A percentile compares a stretch with the other conserved stretches of the same genome.
phyloP scores from a whole-genome alignment of 129 eudicot species.

The Flaveria sonorensis region DNA sequence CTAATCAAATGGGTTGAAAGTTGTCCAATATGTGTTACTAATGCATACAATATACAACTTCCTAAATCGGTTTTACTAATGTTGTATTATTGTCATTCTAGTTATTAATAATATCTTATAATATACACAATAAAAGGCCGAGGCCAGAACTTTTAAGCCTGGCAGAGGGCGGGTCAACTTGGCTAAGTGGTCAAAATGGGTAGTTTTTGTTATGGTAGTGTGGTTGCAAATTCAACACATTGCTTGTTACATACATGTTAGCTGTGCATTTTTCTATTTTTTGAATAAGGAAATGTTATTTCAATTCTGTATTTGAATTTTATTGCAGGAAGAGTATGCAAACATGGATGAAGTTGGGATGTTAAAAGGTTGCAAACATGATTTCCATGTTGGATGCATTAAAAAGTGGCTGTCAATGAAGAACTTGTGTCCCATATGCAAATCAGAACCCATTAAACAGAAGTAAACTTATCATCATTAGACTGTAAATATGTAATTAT shows the following conservation, averaged over 20 bases:
- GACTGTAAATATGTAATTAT: slow-evolving; percentile 25
- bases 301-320: not conserved
- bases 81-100: not conserved
- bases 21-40: not conserved
- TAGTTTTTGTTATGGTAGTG: too few species aligned
- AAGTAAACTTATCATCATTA: slow-evolving; percentile 2
- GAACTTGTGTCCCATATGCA: slow-evolving; percentile 72
- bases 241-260: not conserved
- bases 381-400: slow-evolving; percentile 64
- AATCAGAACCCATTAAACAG: slow-evolving; percentile 36
- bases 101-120: not conserved
- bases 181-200: too few species aligned
- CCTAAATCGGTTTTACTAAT: not conserved
- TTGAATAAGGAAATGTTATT: not conserved
- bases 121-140: not conserved
- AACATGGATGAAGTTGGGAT: slow-evolving; percentile 64
- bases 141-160: too few species aligned
- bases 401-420: slow-evolving; percentile 64
- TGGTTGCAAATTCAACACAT: too few species aligned
- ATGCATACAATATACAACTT: not conserved
- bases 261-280: not conserved
- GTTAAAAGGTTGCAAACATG: slow-evolving; percentile 59
- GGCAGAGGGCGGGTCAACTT: too few species aligned
- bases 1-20: not conserved
- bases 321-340: slow-evolving; percentile 64